Conservation (phyloP, 2,329 filamentous ascomycete species). For the Elsinoe perseae region DNA sequence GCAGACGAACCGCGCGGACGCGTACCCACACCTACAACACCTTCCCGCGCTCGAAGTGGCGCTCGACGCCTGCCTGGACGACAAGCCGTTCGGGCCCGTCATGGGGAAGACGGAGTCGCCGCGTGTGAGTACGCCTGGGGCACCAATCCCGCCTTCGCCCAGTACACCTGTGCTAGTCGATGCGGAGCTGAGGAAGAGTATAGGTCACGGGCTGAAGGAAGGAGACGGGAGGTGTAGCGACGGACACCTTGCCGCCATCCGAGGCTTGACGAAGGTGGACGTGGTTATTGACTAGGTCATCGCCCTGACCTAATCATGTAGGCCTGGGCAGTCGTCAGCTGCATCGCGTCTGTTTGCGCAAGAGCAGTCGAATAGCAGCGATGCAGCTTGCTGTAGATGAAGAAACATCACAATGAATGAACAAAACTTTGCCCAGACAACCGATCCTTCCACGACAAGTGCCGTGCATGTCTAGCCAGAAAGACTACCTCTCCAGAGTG, state of each 20-base stretch:
- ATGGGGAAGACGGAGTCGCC: constrained; percentile 6
- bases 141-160: neutral
- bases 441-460: too few relatives aligned
- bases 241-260: constrained; percentile 4
- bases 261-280: constrained; percentile 9
- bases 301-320: neutral
- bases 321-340: neutral
- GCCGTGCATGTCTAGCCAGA: too few relatives aligned
- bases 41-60: constrained; percentile 13
- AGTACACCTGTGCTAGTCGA: constrained; percentile 2
- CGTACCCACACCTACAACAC: constrained; percentile 9
- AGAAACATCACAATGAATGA: neutral
- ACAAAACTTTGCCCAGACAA: neutral
- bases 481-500: too few relatives aligned
- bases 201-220: constrained; percentile 13
- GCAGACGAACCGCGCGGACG: neutral
- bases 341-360: neutral
- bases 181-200: constrained; percentile 11
- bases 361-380: neutral
- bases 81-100: neutral
- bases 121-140: neutral
- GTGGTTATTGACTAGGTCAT: constrained; percentile 11
- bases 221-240: constrained; percentile 12
- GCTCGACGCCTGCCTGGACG: constrained; percentile 8
- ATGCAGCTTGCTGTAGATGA: neutral